These are phyloP conservation scores for Tuber aestivum DNA, from an alignment of 495 filamentous ascomycete genomes.

Conservation along the genomic window DNA sequence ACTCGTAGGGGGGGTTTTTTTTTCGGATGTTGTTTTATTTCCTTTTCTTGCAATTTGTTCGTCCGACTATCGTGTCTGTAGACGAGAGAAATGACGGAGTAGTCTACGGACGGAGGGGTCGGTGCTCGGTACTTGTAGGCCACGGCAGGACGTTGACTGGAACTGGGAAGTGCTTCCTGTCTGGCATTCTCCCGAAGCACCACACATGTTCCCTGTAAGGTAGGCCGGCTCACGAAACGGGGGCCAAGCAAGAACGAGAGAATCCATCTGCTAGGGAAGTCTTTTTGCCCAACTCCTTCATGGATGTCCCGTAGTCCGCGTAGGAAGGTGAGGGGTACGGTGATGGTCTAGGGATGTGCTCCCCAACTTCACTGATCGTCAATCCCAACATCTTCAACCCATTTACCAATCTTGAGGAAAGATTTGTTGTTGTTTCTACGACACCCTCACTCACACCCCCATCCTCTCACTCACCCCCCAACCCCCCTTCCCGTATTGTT, in stretches of 20 bases:
- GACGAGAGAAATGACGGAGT: not conserved
- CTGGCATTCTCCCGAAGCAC: not conserved
- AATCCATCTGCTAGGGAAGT: not conserved
- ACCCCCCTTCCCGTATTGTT: not conserved
- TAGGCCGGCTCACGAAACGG: slow-evolving; percentile 17
- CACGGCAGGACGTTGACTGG: not conserved
- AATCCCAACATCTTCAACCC: not conserved
- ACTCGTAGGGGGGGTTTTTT: not conserved
- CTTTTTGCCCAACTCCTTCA: not conserved
- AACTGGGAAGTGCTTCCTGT: not conserved
- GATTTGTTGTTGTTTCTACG: not conserved
- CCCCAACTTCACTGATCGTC: not conserved
- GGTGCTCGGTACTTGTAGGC: not conserved
- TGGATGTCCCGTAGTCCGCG: not conserved
- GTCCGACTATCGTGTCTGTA: not conserved
- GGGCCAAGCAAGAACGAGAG: slow-evolving; percentile 7
- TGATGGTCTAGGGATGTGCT: not conserved
- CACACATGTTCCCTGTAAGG: slow-evolving; percentile 8
- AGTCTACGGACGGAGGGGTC: not conserved
- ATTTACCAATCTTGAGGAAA: not conserved
- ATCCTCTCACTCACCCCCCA: not conserved
- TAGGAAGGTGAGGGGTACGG: not conserved
- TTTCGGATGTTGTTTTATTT: not conserved
- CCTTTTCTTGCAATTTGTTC: not conserved
- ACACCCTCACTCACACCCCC: not conserved